Evolutionary conservation across 2,329 filamentous ascomycete species (phyloP), one percentile per base, ranked within the genome.

Genomic region (Colletotrichum navitas): DNA sequence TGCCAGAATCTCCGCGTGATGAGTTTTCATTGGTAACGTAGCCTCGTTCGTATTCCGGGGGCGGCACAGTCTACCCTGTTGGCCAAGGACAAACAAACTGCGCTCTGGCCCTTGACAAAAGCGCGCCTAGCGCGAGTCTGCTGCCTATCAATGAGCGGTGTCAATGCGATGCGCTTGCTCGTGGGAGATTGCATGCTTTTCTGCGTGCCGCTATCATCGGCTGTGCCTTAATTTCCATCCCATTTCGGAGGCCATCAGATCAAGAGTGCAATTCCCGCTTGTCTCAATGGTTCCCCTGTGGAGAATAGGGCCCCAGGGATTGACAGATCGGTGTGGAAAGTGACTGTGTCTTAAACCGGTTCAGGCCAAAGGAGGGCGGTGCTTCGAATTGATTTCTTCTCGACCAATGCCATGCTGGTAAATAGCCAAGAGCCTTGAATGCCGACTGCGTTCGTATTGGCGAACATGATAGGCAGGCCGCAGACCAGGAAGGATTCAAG

Each of bases 51-150:
- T 62, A 39, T 62, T 47, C 32, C 11, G 32, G 26, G 29, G 32
- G 29, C 32, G 32, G 32, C 45, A 51, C 32, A 51, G 32, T 51
- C 32, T 29, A n/a, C 32, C 43, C 32, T 26, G 43, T 51, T 21
- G n/a, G 32, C 59, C 32, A 29, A 59, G 32, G 43, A 51, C 29
- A 58, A 51, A 47, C 29, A 62, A 14, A 36, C 11, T 26, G 14
- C 34, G 45, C 34, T 49, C 10, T 36, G 4, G 16, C n/a, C 45
- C 32, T 26, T 36, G 1, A 6, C 4, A 24, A 66, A 49, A 59
- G 54, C 62, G 62, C 63, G 47, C 41, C 67, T 54, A 36, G 29
- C 32, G 55, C 29, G n/a, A 39, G 21, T 21, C 55, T 39, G 16
- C 18, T 45, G n/a, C 45, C 21, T 21, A 16, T 39, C 5, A n/a